Conservation (phyloP, 169 alveolate genomes). For the Cyclospora cayetanensis region DNA sequence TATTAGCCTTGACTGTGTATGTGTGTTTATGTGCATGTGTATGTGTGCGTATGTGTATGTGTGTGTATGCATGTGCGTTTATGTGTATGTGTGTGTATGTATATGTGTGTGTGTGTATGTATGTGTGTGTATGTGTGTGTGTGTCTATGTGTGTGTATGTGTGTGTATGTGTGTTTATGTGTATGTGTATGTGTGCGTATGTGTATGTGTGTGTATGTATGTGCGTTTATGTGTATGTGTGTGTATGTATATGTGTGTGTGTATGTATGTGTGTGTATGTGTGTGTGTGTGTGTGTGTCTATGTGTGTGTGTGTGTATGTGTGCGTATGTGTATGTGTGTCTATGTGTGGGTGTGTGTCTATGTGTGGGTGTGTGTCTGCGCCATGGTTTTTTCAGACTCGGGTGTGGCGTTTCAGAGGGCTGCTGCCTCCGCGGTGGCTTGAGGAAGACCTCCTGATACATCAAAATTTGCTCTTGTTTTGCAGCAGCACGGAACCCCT, state of each 20-base stretch:
- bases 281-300: background rate
- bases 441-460: conserved; percentile 55
- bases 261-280: background rate
- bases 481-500: conserved; percentile 64
- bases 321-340: too few species aligned
- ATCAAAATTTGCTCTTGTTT: conserved; percentile 57
- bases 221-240: too few species aligned
- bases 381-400: background rate
- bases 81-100: too few species aligned
- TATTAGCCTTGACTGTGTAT: too few species aligned
- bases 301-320: background rate
- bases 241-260: too few species aligned
- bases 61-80: background rate
- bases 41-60: too few species aligned
- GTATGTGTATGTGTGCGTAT: background rate
- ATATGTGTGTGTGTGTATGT: background rate
- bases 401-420: conserved; percentile 45
- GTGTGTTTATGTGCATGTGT: background rate
- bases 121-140: too few species aligned
- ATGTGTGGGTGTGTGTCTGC: background rate
- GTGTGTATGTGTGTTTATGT: too few species aligned
- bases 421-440: conserved; percentile 65
- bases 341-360: too few species aligned
- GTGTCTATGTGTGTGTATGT: too few species aligned
- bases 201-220: too few species aligned